phyloP scores from a whole-genome alignment of 1,284 basidiomycete species.

The Heliocybe sulcata region DNA sequence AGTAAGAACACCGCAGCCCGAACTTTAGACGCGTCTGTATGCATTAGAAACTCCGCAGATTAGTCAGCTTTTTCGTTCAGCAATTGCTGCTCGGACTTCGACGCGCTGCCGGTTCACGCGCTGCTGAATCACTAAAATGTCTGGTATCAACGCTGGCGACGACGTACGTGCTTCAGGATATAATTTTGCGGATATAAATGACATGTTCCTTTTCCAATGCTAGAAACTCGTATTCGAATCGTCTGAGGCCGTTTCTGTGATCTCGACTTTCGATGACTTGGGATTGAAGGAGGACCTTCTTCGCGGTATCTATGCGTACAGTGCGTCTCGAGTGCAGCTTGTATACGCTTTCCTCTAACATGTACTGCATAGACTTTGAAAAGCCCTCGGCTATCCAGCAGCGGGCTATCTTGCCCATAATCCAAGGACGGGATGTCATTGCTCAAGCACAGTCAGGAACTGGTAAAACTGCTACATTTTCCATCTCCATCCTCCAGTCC shows the following conservation, averaged over 20 bases:
- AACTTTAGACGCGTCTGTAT: no score
- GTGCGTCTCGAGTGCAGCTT: slow-evolving; percentile 41
- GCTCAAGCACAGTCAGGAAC: slow-evolving; percentile 99
- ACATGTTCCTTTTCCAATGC: neutral
- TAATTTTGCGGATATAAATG: neutral
- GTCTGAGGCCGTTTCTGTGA: slow-evolving; percentile 87
- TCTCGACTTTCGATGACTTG: slow-evolving; percentile 88
- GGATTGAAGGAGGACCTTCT: slow-evolving; percentile 93
- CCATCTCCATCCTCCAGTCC: slow-evolving; percentile 89
- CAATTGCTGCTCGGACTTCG: slow-evolving; percentile 24
- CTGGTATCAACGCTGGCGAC: slow-evolving; percentile 17
- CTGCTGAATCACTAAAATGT: slow-evolving; percentile 15
- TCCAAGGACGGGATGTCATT: slow-evolving; percentile 92
- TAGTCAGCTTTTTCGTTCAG: slow-evolving; percentile 18
- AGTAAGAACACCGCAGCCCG: slow-evolving; percentile 8
- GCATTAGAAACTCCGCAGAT: slow-evolving; percentile 50
- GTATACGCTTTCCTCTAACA: slow-evolving; percentile 7
- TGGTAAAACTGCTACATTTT: slow-evolving; percentile 99
- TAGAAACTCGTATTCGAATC: slow-evolving; percentile 97
- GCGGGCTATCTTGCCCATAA: slow-evolving; percentile 94
- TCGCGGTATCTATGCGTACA: slow-evolving; percentile 98
- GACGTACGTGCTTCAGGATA: slow-evolving; percentile 9
- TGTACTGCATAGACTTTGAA: slow-evolving; percentile 75
- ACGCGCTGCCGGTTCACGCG: neutral
- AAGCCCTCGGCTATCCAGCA: slow-evolving; percentile 99